Evolutionary conservation across 768 basidiomycete species (phyloP).

Genomic region (Amanita rubescens): DNA sequence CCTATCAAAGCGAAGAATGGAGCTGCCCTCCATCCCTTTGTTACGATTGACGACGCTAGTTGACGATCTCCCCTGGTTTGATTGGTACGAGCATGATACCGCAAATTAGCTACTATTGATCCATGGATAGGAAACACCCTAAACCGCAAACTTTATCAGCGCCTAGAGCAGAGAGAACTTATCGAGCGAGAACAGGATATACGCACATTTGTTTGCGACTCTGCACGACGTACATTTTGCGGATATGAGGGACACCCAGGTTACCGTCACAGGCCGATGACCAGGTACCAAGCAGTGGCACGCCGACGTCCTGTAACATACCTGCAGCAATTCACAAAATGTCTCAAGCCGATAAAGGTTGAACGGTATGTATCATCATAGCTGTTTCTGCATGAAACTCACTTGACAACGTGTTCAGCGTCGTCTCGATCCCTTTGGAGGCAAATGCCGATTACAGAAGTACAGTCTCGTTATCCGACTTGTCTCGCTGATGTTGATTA

Average conservation of each 20-base stretch:
- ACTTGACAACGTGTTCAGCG: conserved; percentile 26
- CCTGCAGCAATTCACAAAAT: conserved; percentile 63
- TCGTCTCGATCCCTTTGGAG: conserved; percentile 50
- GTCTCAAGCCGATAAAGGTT: conserved; percentile 42
- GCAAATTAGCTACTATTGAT: not conserved
- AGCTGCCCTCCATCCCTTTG: conserved; percentile 45
- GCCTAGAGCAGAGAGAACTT: conserved; percentile 14
- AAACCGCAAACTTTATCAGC: conserved; percentile 11
- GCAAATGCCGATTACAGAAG: conserved; percentile 60
- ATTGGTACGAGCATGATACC: conserved; percentile 44
- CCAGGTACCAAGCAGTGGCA: conserved; percentile 40
- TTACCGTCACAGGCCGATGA: conserved; percentile 29
- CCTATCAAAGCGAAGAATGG: conserved; percentile 44
- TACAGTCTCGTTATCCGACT: conserved; percentile 19
- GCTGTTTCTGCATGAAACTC: not conserved
- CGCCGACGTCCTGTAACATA: conserved; percentile 38
- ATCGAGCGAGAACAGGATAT: conserved; percentile 17
- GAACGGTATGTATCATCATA: conserved; percentile 38
- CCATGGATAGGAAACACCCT: conserved; percentile 29
- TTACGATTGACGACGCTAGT: conserved; percentile 71
- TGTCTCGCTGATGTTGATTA: conserved; percentile 1
- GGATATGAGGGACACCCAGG: conserved; percentile 24
- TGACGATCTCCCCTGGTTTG: conserved; percentile 60
- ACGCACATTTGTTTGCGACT: conserved; percentile 31
- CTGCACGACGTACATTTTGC: no score